These are phyloP conservation scores for Dissophora ornata DNA, from an alignment of 192 early-diverging fungal species.

Conservation along the genomic window DNA sequence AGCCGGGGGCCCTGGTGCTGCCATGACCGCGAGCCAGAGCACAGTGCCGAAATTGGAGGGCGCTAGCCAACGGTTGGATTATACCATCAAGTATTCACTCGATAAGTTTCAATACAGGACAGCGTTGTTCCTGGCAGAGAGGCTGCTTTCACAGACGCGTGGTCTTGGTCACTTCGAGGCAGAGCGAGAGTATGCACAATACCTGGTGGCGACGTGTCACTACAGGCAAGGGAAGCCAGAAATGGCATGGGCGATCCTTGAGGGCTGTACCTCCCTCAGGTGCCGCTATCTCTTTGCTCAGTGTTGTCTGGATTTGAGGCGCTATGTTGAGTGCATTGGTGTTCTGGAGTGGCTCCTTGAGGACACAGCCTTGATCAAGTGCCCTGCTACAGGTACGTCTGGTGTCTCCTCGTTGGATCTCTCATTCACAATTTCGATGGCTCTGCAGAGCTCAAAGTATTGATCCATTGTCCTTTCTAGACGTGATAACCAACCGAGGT, in stretches of 20 bases:
- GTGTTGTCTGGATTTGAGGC: slow-evolving; percentile 58
- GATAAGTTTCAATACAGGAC: slow-evolving; percentile 55
- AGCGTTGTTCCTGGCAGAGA: slow-evolving; percentile 57
- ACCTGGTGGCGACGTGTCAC: slow-evolving; percentile 54
- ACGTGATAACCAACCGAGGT: neutral
- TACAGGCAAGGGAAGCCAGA: slow-evolving; percentile 47
- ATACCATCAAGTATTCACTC: slow-evolving; percentile 51
- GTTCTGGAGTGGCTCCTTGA: slow-evolving; percentile 35
- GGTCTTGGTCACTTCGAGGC: slow-evolving; percentile 10
- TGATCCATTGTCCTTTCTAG: slow-evolving; percentile 3
- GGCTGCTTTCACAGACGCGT: slow-evolving; percentile 26
- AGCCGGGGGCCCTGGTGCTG: slow-evolving; percentile 3
- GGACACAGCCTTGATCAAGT: slow-evolving; percentile 4
- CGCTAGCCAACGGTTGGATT: slow-evolving; percentile 31
- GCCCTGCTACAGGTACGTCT: slow-evolving; percentile 7
- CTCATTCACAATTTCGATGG: no score
- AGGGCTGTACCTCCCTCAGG: slow-evolving; percentile 32
- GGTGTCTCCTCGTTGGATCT: neutral
- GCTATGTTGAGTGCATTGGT: slow-evolving; percentile 38
- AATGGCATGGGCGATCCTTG: slow-evolving; percentile 43
- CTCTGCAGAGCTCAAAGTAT: no score
- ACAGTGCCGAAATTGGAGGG: slow-evolving; percentile 11
- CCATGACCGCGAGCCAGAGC: neutral
- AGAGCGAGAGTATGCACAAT: slow-evolving; percentile 42
- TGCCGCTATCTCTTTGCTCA: slow-evolving; percentile 54